Conservation (phyloP, 768 basidiomycete genomes). For the Trametes coccinea region DNA sequence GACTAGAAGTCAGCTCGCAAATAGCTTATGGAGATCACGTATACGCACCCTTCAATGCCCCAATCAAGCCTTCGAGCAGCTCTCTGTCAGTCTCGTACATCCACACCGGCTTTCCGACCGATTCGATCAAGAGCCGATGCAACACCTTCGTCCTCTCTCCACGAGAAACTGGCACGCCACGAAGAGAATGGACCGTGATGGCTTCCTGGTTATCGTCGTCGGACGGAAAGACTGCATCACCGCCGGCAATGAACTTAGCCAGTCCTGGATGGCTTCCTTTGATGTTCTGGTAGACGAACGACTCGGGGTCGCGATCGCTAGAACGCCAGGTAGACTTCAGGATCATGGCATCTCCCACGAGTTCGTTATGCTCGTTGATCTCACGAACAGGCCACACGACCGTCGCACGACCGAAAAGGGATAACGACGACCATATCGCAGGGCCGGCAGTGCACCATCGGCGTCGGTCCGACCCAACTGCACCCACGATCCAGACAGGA, state of each 20-base stretch:
- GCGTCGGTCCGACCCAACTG: background rate
- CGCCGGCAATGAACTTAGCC: background rate
- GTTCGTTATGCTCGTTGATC: background rate
- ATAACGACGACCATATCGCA: slow-evolving; percentile 15
- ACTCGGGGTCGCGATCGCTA: background rate
- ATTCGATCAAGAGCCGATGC: slow-evolving; percentile 12
- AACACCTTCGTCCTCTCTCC: background rate
- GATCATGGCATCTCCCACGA: background rate
- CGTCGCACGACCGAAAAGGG: slow-evolving; percentile 23
- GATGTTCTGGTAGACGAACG: background rate
- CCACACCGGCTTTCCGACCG: slow-evolving; percentile 15
- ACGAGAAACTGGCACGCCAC: background rate
- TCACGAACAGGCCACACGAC: slow-evolving; percentile 14
- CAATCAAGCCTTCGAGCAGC: slow-evolving; percentile 1
- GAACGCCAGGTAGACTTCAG: slow-evolving; percentile 5
- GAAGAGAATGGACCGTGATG: background rate
- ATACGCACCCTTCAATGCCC: slow-evolving; percentile 4
- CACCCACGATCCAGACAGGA: background rate
- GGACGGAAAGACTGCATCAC: background rate
- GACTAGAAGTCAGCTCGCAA: no score
- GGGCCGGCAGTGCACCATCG: slow-evolving; percentile 8
- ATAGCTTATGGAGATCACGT: no score
- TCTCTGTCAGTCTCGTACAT: slow-evolving; percentile 7
- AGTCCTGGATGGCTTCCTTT: background rate
- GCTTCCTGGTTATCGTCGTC: no score